These are phyloP conservation scores for Fusarium mundagurra DNA, from an alignment of 2,329 filamentous ascomycete species.

Conservation along the genomic window DNA sequence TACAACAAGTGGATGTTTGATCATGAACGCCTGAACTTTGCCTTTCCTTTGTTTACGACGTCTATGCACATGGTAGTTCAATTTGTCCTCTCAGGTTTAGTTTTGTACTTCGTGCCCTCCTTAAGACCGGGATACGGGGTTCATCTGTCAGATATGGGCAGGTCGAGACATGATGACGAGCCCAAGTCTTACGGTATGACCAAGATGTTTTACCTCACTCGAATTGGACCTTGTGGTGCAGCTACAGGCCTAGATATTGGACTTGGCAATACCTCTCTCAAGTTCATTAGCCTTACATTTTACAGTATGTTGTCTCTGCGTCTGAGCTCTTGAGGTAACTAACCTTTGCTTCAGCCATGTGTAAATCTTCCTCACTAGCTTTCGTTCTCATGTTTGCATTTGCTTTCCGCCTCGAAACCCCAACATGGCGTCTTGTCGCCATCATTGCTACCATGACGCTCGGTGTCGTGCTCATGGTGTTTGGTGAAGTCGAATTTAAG, in stretches of 20 bases:
- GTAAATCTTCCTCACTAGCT: slow-evolving; percentile 94
- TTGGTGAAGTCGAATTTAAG: slow-evolving; percentile 91
- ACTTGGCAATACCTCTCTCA: slow-evolving; percentile 92
- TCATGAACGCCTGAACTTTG: slow-evolving; percentile 83
- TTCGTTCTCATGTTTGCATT: slow-evolving; percentile 98
- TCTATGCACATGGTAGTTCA: slow-evolving; percentile 96
- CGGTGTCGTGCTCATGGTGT: slow-evolving; percentile 98
- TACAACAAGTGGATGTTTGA: slow-evolving; percentile 99
- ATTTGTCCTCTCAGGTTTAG: slow-evolving; percentile 79
- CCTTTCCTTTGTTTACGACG: slow-evolving; percentile 94
- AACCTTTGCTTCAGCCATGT: slow-evolving; percentile 74
- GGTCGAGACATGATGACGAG: slow-evolving; percentile 63
- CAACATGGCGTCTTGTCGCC: slow-evolving; percentile 83
- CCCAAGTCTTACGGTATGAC: slow-evolving; percentile 76
- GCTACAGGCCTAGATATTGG: slow-evolving; percentile 97
- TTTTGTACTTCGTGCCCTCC: slow-evolving; percentile 84
- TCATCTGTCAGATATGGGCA: slow-evolving; percentile 59
- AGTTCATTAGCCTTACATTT: slow-evolving; percentile 96
- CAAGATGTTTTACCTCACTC: slow-evolving; percentile 88
- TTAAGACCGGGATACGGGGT: slow-evolving; percentile 71
- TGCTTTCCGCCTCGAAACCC: slow-evolving; percentile 87
- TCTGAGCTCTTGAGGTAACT: not conserved
- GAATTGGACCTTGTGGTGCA: slow-evolving; percentile 89
- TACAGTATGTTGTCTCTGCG: slow-evolving; percentile 70
- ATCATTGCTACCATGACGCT: slow-evolving; percentile 93